Evolutionary conservation across 2,329 filamentous ascomycete species (phyloP).

Genomic region (Ophiocordyceps unilateralis): DNA sequence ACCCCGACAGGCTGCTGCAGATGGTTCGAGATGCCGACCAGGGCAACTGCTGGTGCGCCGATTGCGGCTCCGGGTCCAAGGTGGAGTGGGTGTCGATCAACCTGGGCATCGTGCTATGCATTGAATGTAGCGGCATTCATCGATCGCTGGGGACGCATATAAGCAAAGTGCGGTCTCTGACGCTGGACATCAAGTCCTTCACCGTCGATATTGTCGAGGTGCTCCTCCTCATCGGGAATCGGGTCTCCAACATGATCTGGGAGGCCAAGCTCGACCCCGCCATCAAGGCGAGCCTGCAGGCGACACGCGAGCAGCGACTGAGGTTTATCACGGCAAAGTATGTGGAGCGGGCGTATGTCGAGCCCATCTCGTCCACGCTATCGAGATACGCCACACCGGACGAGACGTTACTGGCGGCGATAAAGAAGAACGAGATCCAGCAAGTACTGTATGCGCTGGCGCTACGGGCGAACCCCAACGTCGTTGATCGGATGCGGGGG

Average conservation of each 20-base stretch:
- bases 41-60: constrained; percentile 84
- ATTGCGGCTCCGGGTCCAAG: constrained; percentile 81
- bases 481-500: constrained; percentile 66
- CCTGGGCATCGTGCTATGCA: constrained; percentile 86
- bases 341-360: constrained; percentile 65
- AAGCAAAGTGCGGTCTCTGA: constrained; percentile 89
- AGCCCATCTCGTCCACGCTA: constrained; percentile 56
- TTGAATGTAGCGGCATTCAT: constrained; percentile 96
- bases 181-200: constrained; percentile 88
- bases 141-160: constrained; percentile 93
- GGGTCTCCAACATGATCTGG: constrained; percentile 93
- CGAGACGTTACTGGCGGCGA: constrained; percentile 75
- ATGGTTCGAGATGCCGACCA: constrained; percentile 79
- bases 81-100: constrained; percentile 99
- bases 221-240: constrained; percentile 77
- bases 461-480: constrained; percentile 72
- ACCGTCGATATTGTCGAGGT: constrained; percentile 94
- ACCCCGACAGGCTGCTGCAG: constrained; percentile 71
- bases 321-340: constrained; percentile 94
- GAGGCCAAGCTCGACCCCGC: constrained; percentile 65
- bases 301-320: constrained; percentile 78
- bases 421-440: constrained; percentile 93
- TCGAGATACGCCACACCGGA: constrained; percentile 66
- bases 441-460: constrained; percentile 84
- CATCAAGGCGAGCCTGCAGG: constrained; percentile 57